Evolutionary conservation across 495 filamentous ascomycete species (phyloP).

Genomic region (Hypoxylon subgilvum): DNA sequence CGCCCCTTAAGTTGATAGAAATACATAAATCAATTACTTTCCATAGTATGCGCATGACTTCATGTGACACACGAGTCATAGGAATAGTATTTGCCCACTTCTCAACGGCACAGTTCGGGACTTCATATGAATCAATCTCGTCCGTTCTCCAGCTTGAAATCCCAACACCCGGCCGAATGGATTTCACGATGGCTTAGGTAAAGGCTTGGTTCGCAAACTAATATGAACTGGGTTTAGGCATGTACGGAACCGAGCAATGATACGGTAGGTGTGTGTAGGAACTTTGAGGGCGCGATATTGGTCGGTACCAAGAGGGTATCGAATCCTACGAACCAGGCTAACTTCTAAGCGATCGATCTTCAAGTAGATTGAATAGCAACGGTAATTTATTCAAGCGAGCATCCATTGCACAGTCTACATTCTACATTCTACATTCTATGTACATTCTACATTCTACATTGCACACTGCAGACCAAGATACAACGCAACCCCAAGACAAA

Average conservation of each 20-base stretch:
- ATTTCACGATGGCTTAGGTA: slow-evolving; percentile 4
- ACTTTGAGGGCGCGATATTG: slow-evolving; percentile 30
- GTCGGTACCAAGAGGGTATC: slow-evolving; percentile 20
- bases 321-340: slow-evolving; percentile 35
- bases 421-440: too few relatives aligned
- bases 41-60: too few relatives aligned
- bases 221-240: slow-evolving; percentile 29
- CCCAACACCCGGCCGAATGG: slow-evolving; percentile 22
- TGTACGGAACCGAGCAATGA: slow-evolving; percentile 31
- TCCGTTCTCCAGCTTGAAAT: too few relatives aligned
- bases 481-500: neutral
- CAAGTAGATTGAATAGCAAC: slow-evolving; percentile 23
- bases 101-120: too few relatives aligned
- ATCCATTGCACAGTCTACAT: too few relatives aligned
- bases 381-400: slow-evolving; percentile 9
- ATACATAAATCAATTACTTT: too few relatives aligned
- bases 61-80: too few relatives aligned
- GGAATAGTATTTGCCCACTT: too few relatives aligned
- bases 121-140: too few relatives aligned
- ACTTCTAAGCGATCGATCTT: slow-evolving; percentile 36
- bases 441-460: too few relatives aligned
- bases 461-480: neutral
- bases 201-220: slow-evolving; percentile 21
- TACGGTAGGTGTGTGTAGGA: slow-evolving; percentile 36
- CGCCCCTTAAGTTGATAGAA: too few relatives aligned